Evolutionary conservation across 1,284 basidiomycete genomes (phyloP).

Genomic region (Cystobasidium pallidum): DNA sequence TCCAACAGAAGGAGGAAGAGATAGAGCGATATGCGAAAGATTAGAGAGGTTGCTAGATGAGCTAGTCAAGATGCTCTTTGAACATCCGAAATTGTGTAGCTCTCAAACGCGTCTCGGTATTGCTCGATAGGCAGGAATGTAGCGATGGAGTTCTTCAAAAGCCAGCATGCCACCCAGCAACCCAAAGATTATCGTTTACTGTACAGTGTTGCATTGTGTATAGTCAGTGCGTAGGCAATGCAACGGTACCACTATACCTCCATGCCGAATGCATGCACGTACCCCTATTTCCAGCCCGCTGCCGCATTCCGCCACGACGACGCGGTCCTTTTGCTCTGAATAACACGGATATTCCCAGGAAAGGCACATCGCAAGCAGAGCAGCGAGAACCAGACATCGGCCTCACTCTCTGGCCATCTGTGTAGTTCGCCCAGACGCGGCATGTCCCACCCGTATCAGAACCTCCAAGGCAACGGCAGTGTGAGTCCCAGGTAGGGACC

Average conservation of each 20-base stretch:
- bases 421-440: too few species aligned
- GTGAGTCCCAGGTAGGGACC: neutral
- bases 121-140: too few species aligned
- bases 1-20: conserved; percentile 48
- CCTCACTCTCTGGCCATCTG: too few species aligned
- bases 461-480: conserved; percentile 2
- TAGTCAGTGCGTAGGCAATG: neutral
- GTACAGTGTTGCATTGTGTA: too few species aligned
- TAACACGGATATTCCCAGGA: too few species aligned
- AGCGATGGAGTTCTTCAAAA: too few species aligned
- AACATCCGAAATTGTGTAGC: too few species aligned
- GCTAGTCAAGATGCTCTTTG: neutral
- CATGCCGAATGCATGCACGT: neutral
- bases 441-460: neutral
- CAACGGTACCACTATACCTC: neutral
- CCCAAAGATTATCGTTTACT: too few species aligned
- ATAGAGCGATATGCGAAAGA: conserved; percentile 28
- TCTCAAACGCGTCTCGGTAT: too few species aligned
- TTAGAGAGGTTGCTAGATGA: neutral
- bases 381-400: too few species aligned
- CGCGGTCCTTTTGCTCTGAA: neutral
- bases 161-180: too few species aligned
- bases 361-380: too few species aligned
- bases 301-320: neutral
- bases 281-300: neutral